Conservation (phyloP, 805 yeast species). For the Ogataea naganishii region DNA sequence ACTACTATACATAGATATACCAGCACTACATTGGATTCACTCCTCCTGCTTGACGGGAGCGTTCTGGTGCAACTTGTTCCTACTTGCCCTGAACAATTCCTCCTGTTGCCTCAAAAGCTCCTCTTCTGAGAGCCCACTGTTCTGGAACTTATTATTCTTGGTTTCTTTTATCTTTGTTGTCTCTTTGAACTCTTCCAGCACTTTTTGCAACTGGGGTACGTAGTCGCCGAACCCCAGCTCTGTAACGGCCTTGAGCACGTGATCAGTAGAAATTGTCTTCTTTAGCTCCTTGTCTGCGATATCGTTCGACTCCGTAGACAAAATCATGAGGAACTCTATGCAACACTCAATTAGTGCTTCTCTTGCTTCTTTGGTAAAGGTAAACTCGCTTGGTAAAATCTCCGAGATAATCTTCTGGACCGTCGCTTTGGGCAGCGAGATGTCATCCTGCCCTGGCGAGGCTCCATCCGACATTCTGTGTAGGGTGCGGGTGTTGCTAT, state of each 20-base stretch:
- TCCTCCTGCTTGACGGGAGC: constrained; percentile 11
- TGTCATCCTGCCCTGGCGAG: constrained; percentile 19
- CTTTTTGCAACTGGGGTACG: constrained; percentile 71
- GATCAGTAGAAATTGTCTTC: constrained; percentile 95
- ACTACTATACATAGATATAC: too few species aligned
- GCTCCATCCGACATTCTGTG: constrained; percentile 14
- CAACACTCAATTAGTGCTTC: constrained; percentile 95
- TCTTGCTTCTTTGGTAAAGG: constrained; percentile 87
- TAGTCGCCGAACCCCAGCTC: constrained; percentile 85
- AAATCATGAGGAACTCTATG: constrained; percentile 89
- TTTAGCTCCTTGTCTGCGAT: constrained; percentile 94
- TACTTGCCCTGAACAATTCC: constrained; percentile 61
- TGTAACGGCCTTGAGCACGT: constrained; percentile 80
- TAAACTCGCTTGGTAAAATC: constrained; percentile 78
- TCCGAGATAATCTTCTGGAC: constrained; percentile 93
- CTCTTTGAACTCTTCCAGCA: constrained; percentile 81
- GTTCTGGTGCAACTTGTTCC: constrained; percentile 23
- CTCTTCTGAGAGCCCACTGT: constrained; percentile 86
- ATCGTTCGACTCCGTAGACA: constrained; percentile 89
- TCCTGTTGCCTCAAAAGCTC: constrained; percentile 90
- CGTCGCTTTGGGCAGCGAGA: constrained; percentile 55
- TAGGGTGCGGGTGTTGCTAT: constrained; percentile 1
- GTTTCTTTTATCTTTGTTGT: constrained; percentile 81
- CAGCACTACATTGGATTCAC: too few species aligned
- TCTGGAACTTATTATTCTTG: constrained; percentile 87